phyloP scores from a whole-genome alignment of 768 basidiomycete genomes.

The Russula vinacea region DNA sequence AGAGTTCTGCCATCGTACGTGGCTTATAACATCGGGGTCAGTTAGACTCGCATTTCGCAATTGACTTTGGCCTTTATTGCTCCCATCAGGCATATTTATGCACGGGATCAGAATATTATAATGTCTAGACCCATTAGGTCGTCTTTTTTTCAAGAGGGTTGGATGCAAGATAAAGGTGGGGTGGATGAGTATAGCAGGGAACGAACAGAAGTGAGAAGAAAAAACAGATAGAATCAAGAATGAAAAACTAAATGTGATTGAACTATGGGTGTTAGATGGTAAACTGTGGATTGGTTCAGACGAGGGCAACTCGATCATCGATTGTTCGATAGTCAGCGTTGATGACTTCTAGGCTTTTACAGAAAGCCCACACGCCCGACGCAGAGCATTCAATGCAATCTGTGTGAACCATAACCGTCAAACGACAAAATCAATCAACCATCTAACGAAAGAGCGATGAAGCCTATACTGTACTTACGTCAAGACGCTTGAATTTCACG shows the following conservation, averaged over 20 bases:
- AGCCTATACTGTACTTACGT: background rate
- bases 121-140: background rate
- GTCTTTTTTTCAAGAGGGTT: background rate
- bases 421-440: background rate
- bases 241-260: background rate
- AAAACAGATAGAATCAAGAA: background rate
- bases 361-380: conserved; percentile 9
- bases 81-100: background rate
- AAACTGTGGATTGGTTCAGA: background rate
- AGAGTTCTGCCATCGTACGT: too few species aligned
- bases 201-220: background rate
- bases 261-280: background rate
- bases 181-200: background rate
- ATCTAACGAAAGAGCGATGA: background rate
- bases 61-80: background rate
- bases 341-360: background rate
- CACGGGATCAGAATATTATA: background rate
- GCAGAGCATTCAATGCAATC: conserved; percentile 8
- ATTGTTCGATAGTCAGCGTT: background rate
- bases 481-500: conserved; percentile 11
- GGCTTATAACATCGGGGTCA: too few species aligned
- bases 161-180: background rate
- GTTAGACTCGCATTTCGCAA: background rate
- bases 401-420: background rate
- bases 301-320: background rate